Conservation (phyloP, 331 rosid species). For the Rosa hybrid region DNA sequence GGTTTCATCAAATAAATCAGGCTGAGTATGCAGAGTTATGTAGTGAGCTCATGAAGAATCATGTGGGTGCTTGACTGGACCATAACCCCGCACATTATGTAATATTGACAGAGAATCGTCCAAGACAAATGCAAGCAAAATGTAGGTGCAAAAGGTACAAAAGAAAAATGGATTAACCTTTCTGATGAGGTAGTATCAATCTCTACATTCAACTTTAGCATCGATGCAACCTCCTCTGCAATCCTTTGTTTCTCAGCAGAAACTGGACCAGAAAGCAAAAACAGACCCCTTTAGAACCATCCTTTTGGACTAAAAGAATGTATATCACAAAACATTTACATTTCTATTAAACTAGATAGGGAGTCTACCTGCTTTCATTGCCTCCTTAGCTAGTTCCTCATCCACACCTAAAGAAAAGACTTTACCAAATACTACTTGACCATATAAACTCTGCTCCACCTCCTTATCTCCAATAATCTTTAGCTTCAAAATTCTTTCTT, state of each 20-base stretch:
- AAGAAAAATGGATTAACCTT: slow-evolving; percentile 49
- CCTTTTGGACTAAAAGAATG: slow-evolving; percentile 28
- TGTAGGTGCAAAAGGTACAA: background rate
- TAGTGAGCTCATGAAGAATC: background rate
- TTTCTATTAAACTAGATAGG: slow-evolving; percentile 19
- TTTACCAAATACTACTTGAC: slow-evolving; percentile 50
- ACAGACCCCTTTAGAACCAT: slow-evolving; percentile 31
- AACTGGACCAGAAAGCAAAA: slow-evolving; percentile 49
- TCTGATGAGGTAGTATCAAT: slow-evolving; percentile 69
- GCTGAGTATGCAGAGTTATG: background rate
- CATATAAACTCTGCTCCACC: slow-evolving; percentile 71
- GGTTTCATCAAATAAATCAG: background rate
- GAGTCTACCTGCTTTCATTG: slow-evolving; percentile 67
- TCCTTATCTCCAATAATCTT: slow-evolving; percentile 68
- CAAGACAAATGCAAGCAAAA: background rate
- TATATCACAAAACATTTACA: slow-evolving; percentile 26
- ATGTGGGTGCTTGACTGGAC: background rate
- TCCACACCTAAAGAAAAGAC: slow-evolving; percentile 58
- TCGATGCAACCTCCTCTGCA: slow-evolving; percentile 78
- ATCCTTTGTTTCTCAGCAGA: slow-evolving; percentile 85
- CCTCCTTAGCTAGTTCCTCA: slow-evolving; percentile 78
- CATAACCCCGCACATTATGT: background rate
- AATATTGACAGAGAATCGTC: background rate
- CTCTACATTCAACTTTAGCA: slow-evolving; percentile 79
- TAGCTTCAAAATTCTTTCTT: slow-evolving; percentile 61